A percentile compares a stretch with the other conserved stretches of the same genome.
phyloP scores from a whole-genome alignment of 345 rosid genomes.

The Eucalyptus fibrosa region DNA sequence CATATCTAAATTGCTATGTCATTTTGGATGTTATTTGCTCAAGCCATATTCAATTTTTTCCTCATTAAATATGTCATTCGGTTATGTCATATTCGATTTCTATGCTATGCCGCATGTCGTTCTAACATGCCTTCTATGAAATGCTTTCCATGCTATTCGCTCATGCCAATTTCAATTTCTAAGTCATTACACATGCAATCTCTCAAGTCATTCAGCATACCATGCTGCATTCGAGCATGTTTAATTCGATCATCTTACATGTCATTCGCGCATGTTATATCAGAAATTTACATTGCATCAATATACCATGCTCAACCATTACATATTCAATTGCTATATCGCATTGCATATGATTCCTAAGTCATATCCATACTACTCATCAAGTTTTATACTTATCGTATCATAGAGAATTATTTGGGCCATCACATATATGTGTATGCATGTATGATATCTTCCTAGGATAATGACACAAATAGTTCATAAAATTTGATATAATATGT shows the following conservation, averaged over 20 bases:
- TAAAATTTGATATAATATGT: no score
- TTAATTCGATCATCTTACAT: neutral
- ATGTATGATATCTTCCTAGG: neutral
- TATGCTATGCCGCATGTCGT: neutral
- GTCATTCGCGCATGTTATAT: neutral
- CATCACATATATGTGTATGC: fast-evolving
- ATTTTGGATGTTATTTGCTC: neutral
- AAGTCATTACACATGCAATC: neutral
- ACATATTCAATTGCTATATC: neutral
- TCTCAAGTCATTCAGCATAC: neutral
- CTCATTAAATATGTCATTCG: neutral
- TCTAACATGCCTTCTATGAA: neutral
- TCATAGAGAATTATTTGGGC: neutral
- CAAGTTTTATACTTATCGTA: fast-evolving
- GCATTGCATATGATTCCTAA: neutral
- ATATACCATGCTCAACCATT: neutral
- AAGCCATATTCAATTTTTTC: neutral
- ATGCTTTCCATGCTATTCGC: neutral
- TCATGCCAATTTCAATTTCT: neutral
- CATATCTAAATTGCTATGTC: neutral
- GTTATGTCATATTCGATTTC: neutral
- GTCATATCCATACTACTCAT: neutral
- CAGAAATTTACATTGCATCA: neutral
- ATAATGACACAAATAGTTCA: no score
- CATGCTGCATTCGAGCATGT: neutral